Percentiles rank a stretch among this genome's conserved stretches.
Conservation (phyloP, 441 rosid species). For the Melianthus villosus region DNA sequence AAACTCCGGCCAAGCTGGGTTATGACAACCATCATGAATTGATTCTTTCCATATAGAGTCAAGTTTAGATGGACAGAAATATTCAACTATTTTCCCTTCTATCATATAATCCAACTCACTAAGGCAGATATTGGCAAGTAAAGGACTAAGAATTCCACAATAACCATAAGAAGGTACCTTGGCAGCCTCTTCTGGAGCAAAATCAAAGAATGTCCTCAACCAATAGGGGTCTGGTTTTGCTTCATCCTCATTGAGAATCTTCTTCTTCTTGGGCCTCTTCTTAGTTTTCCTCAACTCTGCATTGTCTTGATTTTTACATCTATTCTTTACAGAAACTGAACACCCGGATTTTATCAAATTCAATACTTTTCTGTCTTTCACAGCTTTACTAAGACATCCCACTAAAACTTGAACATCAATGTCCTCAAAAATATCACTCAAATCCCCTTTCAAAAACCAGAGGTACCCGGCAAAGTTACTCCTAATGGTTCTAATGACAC, state of each 20-base stretch:
- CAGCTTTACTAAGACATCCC: constrained; percentile 41
- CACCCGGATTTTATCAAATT: constrained; percentile 46
- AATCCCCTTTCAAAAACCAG: constrained; percentile 77
- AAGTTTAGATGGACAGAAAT: constrained; percentile 55
- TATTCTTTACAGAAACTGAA: constrained; percentile 15
- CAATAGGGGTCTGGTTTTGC: constrained; percentile 94
- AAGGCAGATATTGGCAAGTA: constrained; percentile 70
- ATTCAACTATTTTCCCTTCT: constrained; percentile 53
- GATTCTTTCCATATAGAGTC: constrained; percentile 87
- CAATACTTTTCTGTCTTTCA: constrained; percentile 58
- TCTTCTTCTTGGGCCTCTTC: constrained; percentile 50
- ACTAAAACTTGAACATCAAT: constrained; percentile 36
- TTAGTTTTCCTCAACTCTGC: constrained; percentile 34
- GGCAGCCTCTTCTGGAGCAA: constrained; percentile 80
- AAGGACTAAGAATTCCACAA: constrained; percentile 82
- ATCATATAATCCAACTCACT: constrained; percentile 68
- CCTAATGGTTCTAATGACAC: constrained; percentile 72
- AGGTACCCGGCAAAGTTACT: constrained; percentile 80
- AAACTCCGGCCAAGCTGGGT: constrained; percentile 97
- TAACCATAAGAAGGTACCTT: constrained; percentile 68
- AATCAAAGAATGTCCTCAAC: constrained; percentile 71
- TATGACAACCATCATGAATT: constrained; percentile 76
- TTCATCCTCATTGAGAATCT: constrained; percentile 60
- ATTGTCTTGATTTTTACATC: constrained; percentile 8
- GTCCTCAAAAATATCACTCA: constrained; percentile 37